Percentiles rank a stretch among this genome's conserved stretches.
phyloP scores from a whole-genome alignment of 805 yeast species.

The Zygosaccharomyces gambellarensis region DNA sequence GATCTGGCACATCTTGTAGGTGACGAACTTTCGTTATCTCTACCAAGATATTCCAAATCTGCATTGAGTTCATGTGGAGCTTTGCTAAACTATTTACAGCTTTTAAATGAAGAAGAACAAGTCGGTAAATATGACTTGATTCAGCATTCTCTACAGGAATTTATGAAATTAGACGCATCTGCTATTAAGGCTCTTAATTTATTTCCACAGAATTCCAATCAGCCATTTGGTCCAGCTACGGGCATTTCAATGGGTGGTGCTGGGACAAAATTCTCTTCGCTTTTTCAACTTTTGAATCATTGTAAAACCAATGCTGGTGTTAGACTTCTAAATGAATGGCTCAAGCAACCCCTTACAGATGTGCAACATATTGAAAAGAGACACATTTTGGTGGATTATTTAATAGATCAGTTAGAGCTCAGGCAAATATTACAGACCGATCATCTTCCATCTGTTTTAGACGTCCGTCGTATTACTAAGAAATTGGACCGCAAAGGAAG shows the following conservation, averaged over 20 bases:
- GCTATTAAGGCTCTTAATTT: constrained; percentile 85
- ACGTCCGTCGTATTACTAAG: constrained; percentile 68
- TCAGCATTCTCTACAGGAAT: constrained; percentile 68
- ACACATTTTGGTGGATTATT: constrained; percentile 66
- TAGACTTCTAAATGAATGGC: constrained; percentile 85
- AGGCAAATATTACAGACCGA: constrained; percentile 64
- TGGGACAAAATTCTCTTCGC: constrained; percentile 46
- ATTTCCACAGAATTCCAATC: constrained; percentile 49
- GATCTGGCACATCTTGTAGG: constrained; percentile 71
- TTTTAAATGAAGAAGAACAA: constrained; percentile 53
- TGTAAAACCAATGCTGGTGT: constrained; percentile 91
- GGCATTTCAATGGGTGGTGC: constrained; percentile 12
- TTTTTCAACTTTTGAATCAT: constrained; percentile 79
- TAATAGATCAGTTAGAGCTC: constrained; percentile 64
- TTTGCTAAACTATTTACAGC: constrained; percentile 59
- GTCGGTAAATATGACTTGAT: constrained; percentile 53
- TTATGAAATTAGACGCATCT: constrained; percentile 85
- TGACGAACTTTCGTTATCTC: constrained; percentile 38
- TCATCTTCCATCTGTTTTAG: constrained; percentile 72
- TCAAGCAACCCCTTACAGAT: constrained; percentile 87
- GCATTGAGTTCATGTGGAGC: constrained; percentile 42
- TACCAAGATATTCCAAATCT: constrained; percentile 27
- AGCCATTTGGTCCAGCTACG: constrained; percentile 18
- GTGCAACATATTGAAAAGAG: constrained; percentile 55
- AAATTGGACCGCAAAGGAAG: constrained; percentile 57